Evolutionary conservation across 768 basidiomycete species (phyloP), one percentile per base, ranked within the genome.

Genomic region (Floccularia luteovirens): DNA sequence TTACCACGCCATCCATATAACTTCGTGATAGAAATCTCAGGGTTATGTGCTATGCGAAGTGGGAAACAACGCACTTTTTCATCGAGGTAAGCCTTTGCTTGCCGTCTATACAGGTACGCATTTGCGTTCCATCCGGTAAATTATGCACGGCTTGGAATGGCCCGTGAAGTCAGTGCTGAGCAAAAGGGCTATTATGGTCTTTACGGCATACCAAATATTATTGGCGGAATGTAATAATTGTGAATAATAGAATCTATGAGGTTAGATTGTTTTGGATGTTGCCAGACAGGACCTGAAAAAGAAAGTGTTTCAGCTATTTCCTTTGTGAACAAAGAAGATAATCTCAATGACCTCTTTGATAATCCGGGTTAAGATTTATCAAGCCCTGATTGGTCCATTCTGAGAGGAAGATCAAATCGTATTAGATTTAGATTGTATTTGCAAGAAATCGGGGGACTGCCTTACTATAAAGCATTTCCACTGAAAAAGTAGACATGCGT

Each of bases 11-110:
- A 43, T 71, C 66, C 37, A 76, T 59, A 46, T 79, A 81, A 45
- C 79, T 80, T 21, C 12, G 12, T n/a, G 43, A 7, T 14, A 28
- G 8, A 37, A 12, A 42, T 35, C 11, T 17, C 31, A 25, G 43
- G 21, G 20, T 27, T n/a, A 34, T 23, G 13, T 14, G n/a, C 12
- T 8, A 7, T 8, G 10, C 5, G 35, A 28, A 23, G 38, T 19
- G 24, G 35, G 6, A 16, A 4, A 13, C 8, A 16, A 42, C 50
- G 13, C 28, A 82, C 81, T 69, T 66, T 45, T 68, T 64, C 20
- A 84, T 74, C 0, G 82, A 82, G 0, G 82, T 82, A 44, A 84
- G 52, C 23, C 82, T 66, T 46, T 84, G 82, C 51, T 84, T 84
- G n/a, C 82, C 82, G 45, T 84, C 83, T 11, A 82, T 80, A 44